phyloP scores from a whole-genome alignment of 208 protist genomes.

The Crithidia acanthocephali region DNA sequence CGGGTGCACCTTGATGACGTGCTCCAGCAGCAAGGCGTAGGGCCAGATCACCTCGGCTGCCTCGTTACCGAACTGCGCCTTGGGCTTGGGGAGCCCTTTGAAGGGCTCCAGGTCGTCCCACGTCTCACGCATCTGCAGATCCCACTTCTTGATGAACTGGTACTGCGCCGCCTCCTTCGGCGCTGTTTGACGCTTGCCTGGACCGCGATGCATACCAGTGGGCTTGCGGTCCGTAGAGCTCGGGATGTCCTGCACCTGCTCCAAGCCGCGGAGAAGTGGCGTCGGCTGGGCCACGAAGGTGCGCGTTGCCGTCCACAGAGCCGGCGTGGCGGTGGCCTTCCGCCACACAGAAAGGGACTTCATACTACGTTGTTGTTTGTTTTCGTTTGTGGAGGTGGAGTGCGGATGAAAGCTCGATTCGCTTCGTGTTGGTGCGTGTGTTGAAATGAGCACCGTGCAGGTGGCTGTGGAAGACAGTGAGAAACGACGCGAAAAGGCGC shows the following conservation, averaged over 20 bases:
- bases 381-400: no score
- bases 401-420: no score
- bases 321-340: neutral
- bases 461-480: no score
- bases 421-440: no score
- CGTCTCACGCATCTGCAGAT: slow-evolving; percentile 81
- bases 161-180: slow-evolving; percentile 72
- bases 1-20: slow-evolving; percentile 86
- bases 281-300: slow-evolving; percentile 37
- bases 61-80: slow-evolving; percentile 90
- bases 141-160: slow-evolving; percentile 87
- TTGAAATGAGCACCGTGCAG: no score
- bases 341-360: neutral
- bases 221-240: slow-evolving; percentile 84
- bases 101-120: slow-evolving; percentile 91
- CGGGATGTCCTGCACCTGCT: slow-evolving; percentile 90
- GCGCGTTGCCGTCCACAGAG: slow-evolving; percentile 1
- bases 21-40: slow-evolving; percentile 85
- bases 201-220: slow-evolving; percentile 80
- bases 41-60: slow-evolving; percentile 90
- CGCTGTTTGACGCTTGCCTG: slow-evolving; percentile 84
- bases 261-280: slow-evolving; percentile 45
- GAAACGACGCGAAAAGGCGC: no score
- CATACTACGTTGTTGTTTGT: neutral
- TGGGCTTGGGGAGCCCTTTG: slow-evolving; percentile 89